phyloP scores from a whole-genome alignment of 371 early-diverging fungal species.

The Mortierella sp. region DNA sequence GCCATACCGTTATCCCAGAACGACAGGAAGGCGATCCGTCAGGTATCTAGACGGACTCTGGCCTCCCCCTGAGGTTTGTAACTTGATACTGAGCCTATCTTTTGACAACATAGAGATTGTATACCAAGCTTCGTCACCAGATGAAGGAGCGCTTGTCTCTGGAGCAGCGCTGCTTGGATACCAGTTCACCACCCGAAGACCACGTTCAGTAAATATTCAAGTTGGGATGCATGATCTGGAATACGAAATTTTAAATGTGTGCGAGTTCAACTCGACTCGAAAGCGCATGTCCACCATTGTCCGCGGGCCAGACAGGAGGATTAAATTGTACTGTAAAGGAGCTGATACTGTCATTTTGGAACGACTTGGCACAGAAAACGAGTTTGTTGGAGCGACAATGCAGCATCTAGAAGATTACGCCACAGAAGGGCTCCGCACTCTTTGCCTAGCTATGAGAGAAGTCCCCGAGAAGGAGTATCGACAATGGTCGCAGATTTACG shows the following conservation, averaged over 20 bases:
- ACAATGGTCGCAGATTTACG: constrained; percentile 87
- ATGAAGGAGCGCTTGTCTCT: constrained; percentile 92
- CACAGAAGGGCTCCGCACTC: constrained; percentile 91
- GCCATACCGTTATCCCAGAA: constrained; percentile 98
- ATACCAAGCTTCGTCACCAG: constrained; percentile 93
- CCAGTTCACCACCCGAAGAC: constrained; percentile 83
- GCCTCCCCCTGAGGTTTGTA: too few species aligned
- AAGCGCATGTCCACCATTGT: constrained; percentile 97
- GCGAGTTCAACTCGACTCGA: constrained; percentile 97
- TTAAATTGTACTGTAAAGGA: constrained; percentile 97
- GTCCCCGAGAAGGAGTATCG: constrained; percentile 92
- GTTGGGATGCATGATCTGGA: constrained; percentile 76
- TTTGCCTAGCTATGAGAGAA: constrained; percentile 95
- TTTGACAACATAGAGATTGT: constrained; percentile 61
- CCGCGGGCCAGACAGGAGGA: constrained; percentile 89
- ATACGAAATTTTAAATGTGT: constrained; percentile 92
- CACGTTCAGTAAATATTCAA: constrained; percentile 86
- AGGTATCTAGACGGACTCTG: constrained; percentile 15
- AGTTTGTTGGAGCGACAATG: constrained; percentile 83
- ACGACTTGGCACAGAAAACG: constrained; percentile 79
- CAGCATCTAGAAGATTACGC: constrained; percentile 92
- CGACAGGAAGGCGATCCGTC: constrained; percentile 69
- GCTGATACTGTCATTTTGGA: constrained; percentile 99
- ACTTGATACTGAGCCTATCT: too few species aligned
- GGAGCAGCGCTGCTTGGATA: constrained; percentile 79